These are phyloP conservation scores for Umbelopsis sp. DNA, from an alignment of 192 early-diverging fungal genomes.

Conservation along the genomic window DNA sequence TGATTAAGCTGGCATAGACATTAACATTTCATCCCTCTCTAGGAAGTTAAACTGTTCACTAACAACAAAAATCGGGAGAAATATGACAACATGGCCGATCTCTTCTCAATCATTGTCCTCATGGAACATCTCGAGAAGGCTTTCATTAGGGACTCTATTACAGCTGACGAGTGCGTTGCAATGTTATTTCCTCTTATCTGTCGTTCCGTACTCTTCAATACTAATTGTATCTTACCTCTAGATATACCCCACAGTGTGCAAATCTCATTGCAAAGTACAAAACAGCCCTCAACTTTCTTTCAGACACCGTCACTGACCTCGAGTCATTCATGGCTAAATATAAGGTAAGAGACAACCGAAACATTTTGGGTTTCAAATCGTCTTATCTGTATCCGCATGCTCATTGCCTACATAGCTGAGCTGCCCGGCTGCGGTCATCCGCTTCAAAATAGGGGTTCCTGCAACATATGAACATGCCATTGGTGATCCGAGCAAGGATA, in stretches of 20 bases:
- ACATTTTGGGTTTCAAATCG: not conserved
- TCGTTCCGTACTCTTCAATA: not conserved
- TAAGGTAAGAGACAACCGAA: constrained; percentile 49
- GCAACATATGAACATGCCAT: constrained; percentile 92
- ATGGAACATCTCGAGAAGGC: constrained; percentile 93
- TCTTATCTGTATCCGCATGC: no score
- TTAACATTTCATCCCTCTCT: not conserved
- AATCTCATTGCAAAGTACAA: constrained; percentile 93
- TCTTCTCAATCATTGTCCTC: constrained; percentile 90
- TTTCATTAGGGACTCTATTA: constrained; percentile 86
- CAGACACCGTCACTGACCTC: constrained; percentile 65
- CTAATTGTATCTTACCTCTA: constrained; percentile 24
- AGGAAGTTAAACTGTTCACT: constrained; percentile 81
- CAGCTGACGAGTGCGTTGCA: constrained; percentile 67
- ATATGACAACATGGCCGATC: constrained; percentile 90
- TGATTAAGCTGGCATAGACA: not conserved
- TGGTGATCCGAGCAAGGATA: constrained; percentile 41
- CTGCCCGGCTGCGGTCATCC: constrained; percentile 83
- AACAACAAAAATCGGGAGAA: constrained; percentile 85
- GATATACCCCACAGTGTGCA: constrained; percentile 87
- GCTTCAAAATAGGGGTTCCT: constrained; percentile 94
- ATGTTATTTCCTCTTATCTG: not conserved
- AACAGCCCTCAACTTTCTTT: constrained; percentile 70
- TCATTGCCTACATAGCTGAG: constrained; percentile 51
- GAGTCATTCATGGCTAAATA: constrained; percentile 79